Evolutionary conservation across 179 eudicot genomes (phyloP).

Genomic region (Nepenthes alata): DNA sequence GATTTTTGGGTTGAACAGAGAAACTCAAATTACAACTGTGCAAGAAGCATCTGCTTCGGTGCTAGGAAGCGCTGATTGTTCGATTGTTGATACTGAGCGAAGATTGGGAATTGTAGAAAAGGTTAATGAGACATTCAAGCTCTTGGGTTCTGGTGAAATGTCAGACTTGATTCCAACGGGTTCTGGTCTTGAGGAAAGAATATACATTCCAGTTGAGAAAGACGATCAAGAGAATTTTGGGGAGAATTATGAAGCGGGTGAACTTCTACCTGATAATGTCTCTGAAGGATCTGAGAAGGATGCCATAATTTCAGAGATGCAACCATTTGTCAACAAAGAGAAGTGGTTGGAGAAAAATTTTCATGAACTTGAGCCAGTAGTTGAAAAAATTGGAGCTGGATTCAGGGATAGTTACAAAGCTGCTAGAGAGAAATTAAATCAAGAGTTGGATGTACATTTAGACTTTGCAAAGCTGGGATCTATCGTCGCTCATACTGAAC

Average conservation of each 20-base stretch:
- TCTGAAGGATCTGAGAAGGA: conserved; percentile 13
- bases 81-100: conserved; percentile 7
- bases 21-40: conserved; percentile 4
- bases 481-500: conserved; percentile 35
- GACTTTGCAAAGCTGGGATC: conserved; percentile 26
- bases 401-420: conserved; percentile 50
- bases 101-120: not conserved
- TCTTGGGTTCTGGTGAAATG: conserved; percentile 7
- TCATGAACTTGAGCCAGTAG: conserved; percentile 58
- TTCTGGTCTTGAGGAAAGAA: conserved; percentile 10
- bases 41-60: conserved; percentile 5
- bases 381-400: conserved; percentile 61
- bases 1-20: conserved; percentile 9
- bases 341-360: conserved; percentile 83
- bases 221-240: conserved; percentile 14
- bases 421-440: conserved; percentile 54
- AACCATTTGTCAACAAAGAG: conserved; percentile 18
- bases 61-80: conserved; percentile 7
- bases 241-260: conserved; percentile 5
- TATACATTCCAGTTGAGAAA: conserved; percentile 1
- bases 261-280: conserved; percentile 10
- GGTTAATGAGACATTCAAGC: conserved; percentile 1
- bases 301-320: conserved; percentile 14
- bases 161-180: conserved; percentile 9
- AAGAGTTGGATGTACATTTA: conserved; percentile 22